Conservation (phyloP, 2,329 filamentous ascomycete species). For the Fusarium hainanense region DNA sequence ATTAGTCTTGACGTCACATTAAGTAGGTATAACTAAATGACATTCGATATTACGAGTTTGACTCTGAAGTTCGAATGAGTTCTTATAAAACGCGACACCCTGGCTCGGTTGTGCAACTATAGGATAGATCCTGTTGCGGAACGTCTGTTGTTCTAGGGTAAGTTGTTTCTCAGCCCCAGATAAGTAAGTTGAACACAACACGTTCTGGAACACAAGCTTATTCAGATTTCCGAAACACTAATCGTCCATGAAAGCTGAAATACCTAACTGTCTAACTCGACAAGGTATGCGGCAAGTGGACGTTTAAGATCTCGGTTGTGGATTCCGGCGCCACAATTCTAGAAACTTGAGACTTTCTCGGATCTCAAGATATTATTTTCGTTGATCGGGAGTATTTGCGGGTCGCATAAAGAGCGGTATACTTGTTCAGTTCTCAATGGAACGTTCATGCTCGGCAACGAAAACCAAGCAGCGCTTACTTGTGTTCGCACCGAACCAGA, state of each 20-base stretch:
- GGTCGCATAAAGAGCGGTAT: constrained; percentile 34
- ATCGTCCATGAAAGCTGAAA: constrained; percentile 30
- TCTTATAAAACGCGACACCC: neutral
- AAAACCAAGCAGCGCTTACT: constrained; percentile 10
- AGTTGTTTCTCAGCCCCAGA: neutral
- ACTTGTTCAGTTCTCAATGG: neutral
- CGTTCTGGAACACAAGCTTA: constrained; percentile 20
- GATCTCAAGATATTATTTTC: constrained; percentile 9
- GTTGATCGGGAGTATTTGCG: constrained; percentile 19
- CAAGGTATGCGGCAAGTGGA: constrained; percentile 23
- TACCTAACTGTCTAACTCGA: neutral
- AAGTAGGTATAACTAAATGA: too few species aligned
- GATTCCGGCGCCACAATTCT: constrained; percentile 31
- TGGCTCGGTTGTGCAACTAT: neutral
- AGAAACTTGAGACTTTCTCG: constrained; percentile 8
- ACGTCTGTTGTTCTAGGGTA: constrained; percentile 18
- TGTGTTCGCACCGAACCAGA: constrained; percentile 9
- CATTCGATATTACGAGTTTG: too few species aligned
- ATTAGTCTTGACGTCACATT: too few species aligned
- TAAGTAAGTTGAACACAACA: neutral
- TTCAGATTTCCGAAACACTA: constrained; percentile 16
- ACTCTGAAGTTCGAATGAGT: neutral
- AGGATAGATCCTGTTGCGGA: neutral
- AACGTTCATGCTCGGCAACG: constrained; percentile 9
- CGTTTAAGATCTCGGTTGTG: constrained; percentile 26